Evolutionary conservation across 2,329 filamentous ascomycete species (phyloP), one percentile per base, ranked within the genome.

Genomic region (Biscogniauxia mediterranea): DNA sequence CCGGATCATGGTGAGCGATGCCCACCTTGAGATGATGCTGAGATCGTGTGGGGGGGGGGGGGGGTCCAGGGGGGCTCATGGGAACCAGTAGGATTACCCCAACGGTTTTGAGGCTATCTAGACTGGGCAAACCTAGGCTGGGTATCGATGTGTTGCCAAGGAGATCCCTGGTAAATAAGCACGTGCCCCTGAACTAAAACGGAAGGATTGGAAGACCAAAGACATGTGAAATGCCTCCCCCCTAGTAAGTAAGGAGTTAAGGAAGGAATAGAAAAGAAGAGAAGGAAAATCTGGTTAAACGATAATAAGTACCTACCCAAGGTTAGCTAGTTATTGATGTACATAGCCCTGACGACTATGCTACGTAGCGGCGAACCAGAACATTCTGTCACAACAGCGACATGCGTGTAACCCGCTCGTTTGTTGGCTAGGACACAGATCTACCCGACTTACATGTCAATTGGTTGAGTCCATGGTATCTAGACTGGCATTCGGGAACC

Each of bases 31-130:
- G 63, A 51, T 51, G 54, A 64, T 63, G 64, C 63, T 65, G 64
- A 58, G 63, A 65, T 66, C 52, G 28, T 58, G 63, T 64, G 61
- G 64, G 64, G 65, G 61, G 56, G 54, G 8, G 32, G 19, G 21
- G 54, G 55, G 50, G 55, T 6, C 51, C 5, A 6, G 32, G 42
- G 54, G 28, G 32, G 32, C 28, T 32, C 11, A 32, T 32, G 28
- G 38, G 20, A 32, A 13, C 52, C 52, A 54, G 52, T 54, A 26
- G 52, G 17, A 54, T 28, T 61, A 59, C 50, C 17, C 38, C 28
- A 62, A 56, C 61, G 58, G 59, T 52, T 42, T 51, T 53, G 64
- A 56, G 57, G 52, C 57, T 62, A 64, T 61, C 54, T 57, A 42
- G 52, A 57, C 57, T 58, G 54, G 20, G 25, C 19, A 55, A 32